A percentile compares a stretch with the other conserved stretches of the same genome.
Evolutionary conservation across 768 basidiomycete genomes (phyloP).

Genomic region (Tricholoma furcatifolium): DNA sequence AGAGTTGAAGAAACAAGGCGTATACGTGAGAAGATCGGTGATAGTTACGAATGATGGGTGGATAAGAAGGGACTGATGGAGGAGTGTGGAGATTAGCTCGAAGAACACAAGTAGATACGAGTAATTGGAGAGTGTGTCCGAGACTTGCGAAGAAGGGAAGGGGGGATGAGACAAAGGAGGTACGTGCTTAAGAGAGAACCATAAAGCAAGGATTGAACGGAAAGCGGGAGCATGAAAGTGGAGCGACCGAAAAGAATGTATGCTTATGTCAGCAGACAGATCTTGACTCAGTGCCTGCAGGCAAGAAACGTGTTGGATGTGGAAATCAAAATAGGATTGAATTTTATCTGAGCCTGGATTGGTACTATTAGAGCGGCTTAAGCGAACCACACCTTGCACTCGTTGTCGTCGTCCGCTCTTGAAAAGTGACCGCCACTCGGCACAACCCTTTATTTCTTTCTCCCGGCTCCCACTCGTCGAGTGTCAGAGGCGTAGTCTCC

Average conservation of each 20-base stretch:
- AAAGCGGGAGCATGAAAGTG: background rate
- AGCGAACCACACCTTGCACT: conserved; percentile 53
- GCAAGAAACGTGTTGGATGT: conserved; percentile 66
- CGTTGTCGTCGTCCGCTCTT: conserved; percentile 47
- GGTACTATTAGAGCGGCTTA: conserved; percentile 38
- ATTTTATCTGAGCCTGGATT: conserved; percentile 45
- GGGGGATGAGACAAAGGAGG: conserved; percentile 1
- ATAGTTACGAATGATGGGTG: conserved; percentile 30
- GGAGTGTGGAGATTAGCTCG: conserved; percentile 8
- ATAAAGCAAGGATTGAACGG: background rate
- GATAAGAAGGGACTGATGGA: conserved; percentile 55
- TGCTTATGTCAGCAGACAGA: conserved; percentile 40
- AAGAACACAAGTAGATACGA: background rate
- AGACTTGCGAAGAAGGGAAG: background rate
- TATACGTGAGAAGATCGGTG: conserved; percentile 14
- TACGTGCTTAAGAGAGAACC: background rate
- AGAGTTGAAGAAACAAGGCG: background rate
- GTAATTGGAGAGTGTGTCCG: background rate
- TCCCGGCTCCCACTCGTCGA: conserved; percentile 30
- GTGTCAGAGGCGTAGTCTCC: conserved; percentile 30
- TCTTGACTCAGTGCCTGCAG: conserved; percentile 65
- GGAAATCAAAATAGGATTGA: conserved; percentile 56
- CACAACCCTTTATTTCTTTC: conserved; percentile 39
- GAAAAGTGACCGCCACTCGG: conserved; percentile 47
- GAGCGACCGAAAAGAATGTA: conserved; percentile 20